Evolutionary conservation across 768 basidiomycete genomes (phyloP), one percentile per base, ranked within the genome.

Genomic region (Leccinellum albellum): DNA sequence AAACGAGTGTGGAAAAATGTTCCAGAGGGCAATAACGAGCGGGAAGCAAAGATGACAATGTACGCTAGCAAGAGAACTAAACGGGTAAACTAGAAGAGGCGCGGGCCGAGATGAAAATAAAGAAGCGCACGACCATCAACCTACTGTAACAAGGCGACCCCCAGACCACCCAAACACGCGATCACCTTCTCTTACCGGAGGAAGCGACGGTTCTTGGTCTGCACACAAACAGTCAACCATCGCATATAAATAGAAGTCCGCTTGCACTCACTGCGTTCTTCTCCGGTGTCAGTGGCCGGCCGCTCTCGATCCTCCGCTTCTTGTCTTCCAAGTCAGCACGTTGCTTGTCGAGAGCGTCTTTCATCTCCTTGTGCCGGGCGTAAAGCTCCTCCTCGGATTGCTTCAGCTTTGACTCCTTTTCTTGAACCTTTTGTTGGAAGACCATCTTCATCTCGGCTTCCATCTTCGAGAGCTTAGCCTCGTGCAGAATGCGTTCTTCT

Each of bases 361-460:
- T 99, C 97, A 99, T 98, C 75, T 99, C 97, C 74, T 93, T 89
- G 81, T 99, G 97, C 58, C 96, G 87, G 57, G 95, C 90, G 71
- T 99, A 99, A 17, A 99, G 84, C 78, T 98, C 97, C 77, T 98
- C 97, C 76, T 99, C 97, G 53, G 90, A 93, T 75, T 98, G 97
- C 79, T 98, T 98, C 72, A 99, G 82, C 76, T 98, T 98, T 62
- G 93, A 85, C 73, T 99, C 97, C 81, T 99, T 98, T 74, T 99
- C 97, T 73, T 94, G 93, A 54, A 99, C 97, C 75, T 99, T 99
- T 76, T 98, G 97, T 72, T 95, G 94, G 94, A 99, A 99, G 66
- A 99, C 97, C 92, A 96, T 94, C 86, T 98, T 98, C 97, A 99
- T 99, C 82, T 98, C 97, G 55, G 94, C 91, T 78, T 99, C 97